phyloP scores from a whole-genome alignment of 2,329 filamentous ascomycete species.

The Sclerotiophoma versabilis region DNA sequence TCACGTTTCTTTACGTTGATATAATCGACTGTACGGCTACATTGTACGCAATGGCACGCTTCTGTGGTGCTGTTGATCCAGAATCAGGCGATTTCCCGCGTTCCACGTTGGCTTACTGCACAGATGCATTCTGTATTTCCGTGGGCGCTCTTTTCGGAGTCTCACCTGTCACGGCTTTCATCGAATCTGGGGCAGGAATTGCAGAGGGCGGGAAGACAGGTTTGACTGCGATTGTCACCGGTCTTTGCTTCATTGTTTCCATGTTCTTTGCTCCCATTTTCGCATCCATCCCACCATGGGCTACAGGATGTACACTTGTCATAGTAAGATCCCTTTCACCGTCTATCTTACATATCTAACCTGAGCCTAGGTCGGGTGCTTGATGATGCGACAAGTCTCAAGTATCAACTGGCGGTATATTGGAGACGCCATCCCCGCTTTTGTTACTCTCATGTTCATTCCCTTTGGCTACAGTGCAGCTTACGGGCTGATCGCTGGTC shows the following conservation, averaged over 20 bases:
- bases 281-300: conserved; percentile 87
- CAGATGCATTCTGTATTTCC: conserved; percentile 81
- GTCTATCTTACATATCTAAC: conserved; percentile 20
- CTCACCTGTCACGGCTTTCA: conserved; percentile 84
- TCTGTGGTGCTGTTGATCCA: conserved; percentile 80
- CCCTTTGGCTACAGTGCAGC: conserved; percentile 90
- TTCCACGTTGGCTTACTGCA: conserved; percentile 82
- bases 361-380: conserved; percentile 62
- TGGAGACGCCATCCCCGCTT: conserved; percentile 83
- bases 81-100: conserved; percentile 87
- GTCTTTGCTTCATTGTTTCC: conserved; percentile 84
- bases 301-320: conserved; percentile 82
- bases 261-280: conserved; percentile 93
- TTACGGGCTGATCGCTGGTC: conserved; percentile 82
- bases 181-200: conserved; percentile 87
- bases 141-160: conserved; percentile 80
- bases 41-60: conserved; percentile 87
- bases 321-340: conserved; percentile 61
- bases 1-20: conserved; percentile 92
- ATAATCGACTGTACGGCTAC: conserved; percentile 89
- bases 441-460: conserved; percentile 83
- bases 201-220: conserved; percentile 86
- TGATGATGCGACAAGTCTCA: conserved; percentile 76
- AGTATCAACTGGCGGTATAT: conserved; percentile 90
- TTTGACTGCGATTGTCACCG: conserved; percentile 78